Evolutionary conservation across 2,329 filamentous ascomycete genomes (phyloP), one percentile per base, ranked within the genome.

Genomic region (Aureobasidium melanogenum): DNA sequence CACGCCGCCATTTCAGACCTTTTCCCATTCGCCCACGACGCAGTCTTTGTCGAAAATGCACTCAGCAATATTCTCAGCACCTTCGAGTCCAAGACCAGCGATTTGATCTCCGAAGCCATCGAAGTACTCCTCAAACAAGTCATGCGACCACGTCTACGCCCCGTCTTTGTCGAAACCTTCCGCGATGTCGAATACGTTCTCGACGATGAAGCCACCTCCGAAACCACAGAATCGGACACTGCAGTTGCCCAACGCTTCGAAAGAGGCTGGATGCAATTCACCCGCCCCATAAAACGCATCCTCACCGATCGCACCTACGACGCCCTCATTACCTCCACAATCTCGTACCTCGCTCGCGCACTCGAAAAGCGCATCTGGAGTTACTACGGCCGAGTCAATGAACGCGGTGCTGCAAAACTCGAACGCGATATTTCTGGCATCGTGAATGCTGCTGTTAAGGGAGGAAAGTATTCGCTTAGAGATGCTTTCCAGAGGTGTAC

Each of bases 291-390:
- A 60, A 86, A 87, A 47, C 88, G 94, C 6, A 82, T 99, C 64
- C 84, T 97, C 75, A 97, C 91, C 0, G 76, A 86, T 0, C 81
- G 82, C 38, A 88, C 89, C 36, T 96, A 89, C 71, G 84, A 87
- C 66, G 84, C 82, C n/a, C 80, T 97, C 0, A 82, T 96, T 51
- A 84, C 87, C 43, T 79, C 85, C 1, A 90, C 91, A 1, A 83
- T 92, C 1, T 80, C 82, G 5, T 88, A 95, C 69, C 82, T 97
- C 5, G 82, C 89, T 0, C 84, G 84, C 54, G 83, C 91, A 17
- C 82, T 99, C 30, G 93, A 97, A 77, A 96, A 95, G 77, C 81
- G 93, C 28, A 84, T 97, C 28, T 89, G 88, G 83, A 85, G 84
- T 39, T 91, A 91, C 69, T 84, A 88, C 47, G 89, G 89, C 9